phyloP scores from a whole-genome alignment of 176 grass and related monocot species.

The Microstegium vimineum region DNA sequence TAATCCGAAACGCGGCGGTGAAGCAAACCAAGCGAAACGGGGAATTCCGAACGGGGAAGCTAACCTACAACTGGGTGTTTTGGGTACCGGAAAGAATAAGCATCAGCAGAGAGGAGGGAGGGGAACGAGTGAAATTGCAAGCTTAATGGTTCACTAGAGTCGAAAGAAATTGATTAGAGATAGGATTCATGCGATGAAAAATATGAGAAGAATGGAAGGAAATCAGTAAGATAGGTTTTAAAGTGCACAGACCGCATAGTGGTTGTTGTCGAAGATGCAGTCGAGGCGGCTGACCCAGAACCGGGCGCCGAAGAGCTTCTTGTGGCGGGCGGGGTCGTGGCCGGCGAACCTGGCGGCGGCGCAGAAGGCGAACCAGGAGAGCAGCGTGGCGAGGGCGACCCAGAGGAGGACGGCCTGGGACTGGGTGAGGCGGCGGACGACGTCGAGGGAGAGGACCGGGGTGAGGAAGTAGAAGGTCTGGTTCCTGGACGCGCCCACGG shows the following conservation, averaged over 20 bases:
- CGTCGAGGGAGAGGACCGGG: constrained; percentile 65
- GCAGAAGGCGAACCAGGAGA: constrained; percentile 81
- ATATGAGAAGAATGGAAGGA: background rate
- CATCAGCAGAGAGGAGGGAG: background rate
- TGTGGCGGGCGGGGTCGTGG: constrained; percentile 29
- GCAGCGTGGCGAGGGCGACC: constrained; percentile 39
- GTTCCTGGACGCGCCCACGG: constrained; percentile 44
- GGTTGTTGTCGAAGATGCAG: constrained; percentile 66
- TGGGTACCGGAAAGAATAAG: background rate
- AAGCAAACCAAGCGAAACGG: constrained; percentile 22
- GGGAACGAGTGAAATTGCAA: background rate
- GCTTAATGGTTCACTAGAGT: background rate
- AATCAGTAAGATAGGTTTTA: background rate
- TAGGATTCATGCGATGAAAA: background rate
- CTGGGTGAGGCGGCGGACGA: constrained; percentile 76
- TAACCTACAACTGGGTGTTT: too few relatives aligned
- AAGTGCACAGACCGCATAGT: constrained; percentile 57
- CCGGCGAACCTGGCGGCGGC: constrained; percentile 33
- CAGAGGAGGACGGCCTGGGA: constrained; percentile 90
- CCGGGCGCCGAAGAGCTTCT: constrained; percentile 49
- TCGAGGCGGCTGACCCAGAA: constrained; percentile 83
- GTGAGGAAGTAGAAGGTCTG: constrained; percentile 62
- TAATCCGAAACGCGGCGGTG: constrained; percentile 4
- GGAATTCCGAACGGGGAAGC: background rate
- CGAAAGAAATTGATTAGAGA: background rate